Conservation (phyloP, 2,329 filamentous ascomycete genomes). For the Colletotrichum lentis region DNA sequence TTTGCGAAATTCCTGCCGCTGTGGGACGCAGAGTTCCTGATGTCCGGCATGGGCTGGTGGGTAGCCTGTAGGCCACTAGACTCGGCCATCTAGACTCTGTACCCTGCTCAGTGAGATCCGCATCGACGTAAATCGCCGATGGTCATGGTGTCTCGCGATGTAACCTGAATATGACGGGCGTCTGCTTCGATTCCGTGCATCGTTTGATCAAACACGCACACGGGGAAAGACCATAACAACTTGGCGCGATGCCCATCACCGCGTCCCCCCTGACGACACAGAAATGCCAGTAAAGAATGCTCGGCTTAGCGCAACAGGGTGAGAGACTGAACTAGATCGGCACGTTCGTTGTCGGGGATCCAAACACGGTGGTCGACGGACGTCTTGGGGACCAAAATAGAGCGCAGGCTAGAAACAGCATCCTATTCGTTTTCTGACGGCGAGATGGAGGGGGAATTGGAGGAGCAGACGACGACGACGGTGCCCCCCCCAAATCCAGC, state of each 20-base stretch:
- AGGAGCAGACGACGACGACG: constrained; percentile 8
- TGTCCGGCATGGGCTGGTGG: constrained; percentile 4
- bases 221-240: constrained; percentile 1
- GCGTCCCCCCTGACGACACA: neutral
- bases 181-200: constrained; percentile 15
- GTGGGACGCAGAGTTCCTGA: constrained; percentile 9
- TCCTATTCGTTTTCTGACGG: neutral
- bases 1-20: constrained; percentile 12
- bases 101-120: constrained; percentile 5
- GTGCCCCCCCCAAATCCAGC: too few species aligned
- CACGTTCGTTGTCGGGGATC: neutral
- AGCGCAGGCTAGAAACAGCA: neutral
- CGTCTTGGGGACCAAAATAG: constrained; percentile 5
- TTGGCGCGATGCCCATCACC: neutral
- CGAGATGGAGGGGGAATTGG: constrained; percentile 14
- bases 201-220: neutral
- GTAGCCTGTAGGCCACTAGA: neutral
- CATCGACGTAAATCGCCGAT: constrained; percentile 22
- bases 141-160: constrained; percentile 6
- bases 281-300: neutral
- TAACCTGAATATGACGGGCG: constrained; percentile 13
- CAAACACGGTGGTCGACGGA: neutral
- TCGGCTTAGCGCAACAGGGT: neutral
- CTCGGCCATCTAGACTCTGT: neutral
- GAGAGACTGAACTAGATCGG: neutral